Evolutionary conservation across 768 basidiomycete genomes (phyloP), one percentile per base, ranked within the genome.

Genomic region (Kwoniella shandongensis): DNA sequence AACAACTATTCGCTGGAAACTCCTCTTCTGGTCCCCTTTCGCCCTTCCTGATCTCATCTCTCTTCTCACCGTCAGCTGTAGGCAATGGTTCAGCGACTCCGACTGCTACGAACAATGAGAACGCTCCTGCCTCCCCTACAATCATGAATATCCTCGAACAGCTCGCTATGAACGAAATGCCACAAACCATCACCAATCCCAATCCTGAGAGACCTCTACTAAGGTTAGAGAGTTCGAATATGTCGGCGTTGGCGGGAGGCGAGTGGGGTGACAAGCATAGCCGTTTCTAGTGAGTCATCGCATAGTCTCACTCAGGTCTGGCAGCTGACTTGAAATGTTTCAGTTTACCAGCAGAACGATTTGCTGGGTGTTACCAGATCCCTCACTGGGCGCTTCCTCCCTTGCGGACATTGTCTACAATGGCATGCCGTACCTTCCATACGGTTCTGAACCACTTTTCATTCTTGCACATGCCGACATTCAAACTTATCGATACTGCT

Each of bases 401-500:
- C 8, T 55, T 76, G 17, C 49, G 52, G 25, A 74, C 66, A 17
- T 53, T 79, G 20, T 75, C 73, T 13, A 46, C 66, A 11, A 72
- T 79, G 66, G 79, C 79, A 3, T 60, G 64, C 41, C 67, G 75
- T 22, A 78, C 77, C 2, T 64, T 76, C 41, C 63, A 69, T 23
- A 67, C 72, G n/a, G 61, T 79, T 15, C 65, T 76, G 5, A 66
- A 69, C 17, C 79, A 79, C 54, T 69, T 79, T 18, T 73, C 77
- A 13, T 72, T 79, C 46, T 57, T 79, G 35, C 79, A 79, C 55
- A 51, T 65, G 25, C 77, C 79, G 10, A 78, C 78, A 1, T 79
- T 79, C 67, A 56, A 60, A 13, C 61, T 79, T 20, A 57, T 58
- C 48, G 68, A 76, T 30, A 66, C 74, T 1, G 69, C 76, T 5